Conservation (phyloP, 2,329 filamentous ascomycete genomes). For the Calonectria pseudoturangicola region DNA sequence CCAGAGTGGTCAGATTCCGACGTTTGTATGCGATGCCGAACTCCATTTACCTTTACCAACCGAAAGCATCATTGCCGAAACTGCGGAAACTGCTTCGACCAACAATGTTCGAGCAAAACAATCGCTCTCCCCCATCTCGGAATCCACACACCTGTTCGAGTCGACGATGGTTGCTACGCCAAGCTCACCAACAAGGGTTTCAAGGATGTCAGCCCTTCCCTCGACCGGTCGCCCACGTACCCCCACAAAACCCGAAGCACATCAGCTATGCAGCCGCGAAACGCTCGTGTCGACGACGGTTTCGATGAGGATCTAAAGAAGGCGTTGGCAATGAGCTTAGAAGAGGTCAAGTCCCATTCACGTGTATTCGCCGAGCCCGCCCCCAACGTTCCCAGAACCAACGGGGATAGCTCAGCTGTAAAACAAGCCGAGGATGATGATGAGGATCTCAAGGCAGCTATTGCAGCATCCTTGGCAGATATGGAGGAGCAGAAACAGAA, state of each 20-base stretch:
- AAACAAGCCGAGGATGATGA: constrained; percentile 87
- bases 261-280: constrained; percentile 89
- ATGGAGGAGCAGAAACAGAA: constrained; percentile 99
- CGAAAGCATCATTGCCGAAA: constrained; percentile 99
- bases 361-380: constrained; percentile 82
- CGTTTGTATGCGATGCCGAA: constrained; percentile 98
- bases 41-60: constrained; percentile 97
- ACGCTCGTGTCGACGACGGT: constrained; percentile 89
- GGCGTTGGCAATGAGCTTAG: constrained; percentile 96
- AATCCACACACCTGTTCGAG: constrained; percentile 91
- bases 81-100: constrained; percentile 97
- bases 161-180: constrained; percentile 96
- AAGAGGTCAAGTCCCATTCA: constrained; percentile 87
- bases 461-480: constrained; percentile 94
- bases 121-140: constrained; percentile 93
- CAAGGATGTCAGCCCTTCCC: constrained; percentile 64
- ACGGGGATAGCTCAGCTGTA: constrained; percentile 58
- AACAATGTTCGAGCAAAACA: constrained; percentile 92
- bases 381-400: constrained; percentile 62
- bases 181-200: constrained; percentile 85
- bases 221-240: constrained; percentile 69
- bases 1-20: constrained; percentile 99
- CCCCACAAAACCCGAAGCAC: constrained; percentile 80
- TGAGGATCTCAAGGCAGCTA: constrained; percentile 93
- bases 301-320: constrained; percentile 97